These are phyloP conservation scores for Dryas drummondii DNA, from an alignment of 306 rosid species.

Conservation along the genomic window DNA sequence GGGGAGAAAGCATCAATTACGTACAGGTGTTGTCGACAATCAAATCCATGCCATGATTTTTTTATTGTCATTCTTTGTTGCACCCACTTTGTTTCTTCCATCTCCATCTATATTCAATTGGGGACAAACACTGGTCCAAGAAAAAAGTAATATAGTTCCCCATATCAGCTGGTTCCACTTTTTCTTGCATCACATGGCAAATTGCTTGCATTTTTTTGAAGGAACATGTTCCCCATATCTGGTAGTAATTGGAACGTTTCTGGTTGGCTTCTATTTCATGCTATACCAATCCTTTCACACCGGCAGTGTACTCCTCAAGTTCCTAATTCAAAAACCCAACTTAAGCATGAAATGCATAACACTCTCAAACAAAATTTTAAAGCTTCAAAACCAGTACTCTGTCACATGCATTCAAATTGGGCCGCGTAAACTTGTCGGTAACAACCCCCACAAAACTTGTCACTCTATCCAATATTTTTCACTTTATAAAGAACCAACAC, in stretches of 20 bases:
- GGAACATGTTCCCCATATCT: background rate
- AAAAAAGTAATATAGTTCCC: background rate
- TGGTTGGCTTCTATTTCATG: background rate
- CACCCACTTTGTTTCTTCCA: background rate
- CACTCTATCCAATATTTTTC: slow-evolving; percentile 3
- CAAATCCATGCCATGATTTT: background rate
- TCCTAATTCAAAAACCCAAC: background rate
- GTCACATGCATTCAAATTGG: slow-evolving; percentile 14
- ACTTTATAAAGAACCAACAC: background rate
- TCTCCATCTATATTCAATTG: background rate
- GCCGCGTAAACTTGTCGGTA: slow-evolving; percentile 7
- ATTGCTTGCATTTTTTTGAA: background rate
- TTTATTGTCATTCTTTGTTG: background rate
- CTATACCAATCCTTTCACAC: no score
- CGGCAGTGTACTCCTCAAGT: background rate
- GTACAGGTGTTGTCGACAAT: background rate
- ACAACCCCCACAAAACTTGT: background rate
- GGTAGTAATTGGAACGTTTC: background rate
- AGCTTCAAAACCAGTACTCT: background rate
- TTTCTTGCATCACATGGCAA: background rate
- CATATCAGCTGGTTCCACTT: background rate
- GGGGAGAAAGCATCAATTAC: no score
- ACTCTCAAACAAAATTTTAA: slow-evolving; percentile 10
- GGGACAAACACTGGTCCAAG: background rate
- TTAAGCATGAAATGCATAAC: background rate